Conservation (phyloP, 225 moss, liverwort and hornwort species). For the Pseudoscleropodium purum region DNA sequence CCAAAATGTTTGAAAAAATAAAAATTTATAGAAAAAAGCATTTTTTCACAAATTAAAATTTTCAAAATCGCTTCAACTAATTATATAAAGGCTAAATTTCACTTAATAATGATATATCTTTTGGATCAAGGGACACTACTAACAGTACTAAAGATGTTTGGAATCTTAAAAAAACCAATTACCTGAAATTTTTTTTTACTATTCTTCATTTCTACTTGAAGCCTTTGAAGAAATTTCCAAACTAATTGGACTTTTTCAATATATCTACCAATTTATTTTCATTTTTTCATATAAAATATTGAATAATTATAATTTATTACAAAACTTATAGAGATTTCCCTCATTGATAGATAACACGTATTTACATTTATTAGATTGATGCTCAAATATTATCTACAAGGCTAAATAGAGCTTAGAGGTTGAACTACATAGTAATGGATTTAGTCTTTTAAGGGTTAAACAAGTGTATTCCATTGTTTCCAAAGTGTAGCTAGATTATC, state of each 20-base stretch:
- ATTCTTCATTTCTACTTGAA: background rate
- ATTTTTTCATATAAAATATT: background rate
- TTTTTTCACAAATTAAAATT: background rate
- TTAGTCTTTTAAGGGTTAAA: accelerated
- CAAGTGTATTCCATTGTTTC: background rate
- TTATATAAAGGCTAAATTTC: background rate
- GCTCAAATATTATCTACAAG: background rate
- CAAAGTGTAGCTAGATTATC: background rate
- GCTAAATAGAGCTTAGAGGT: background rate
- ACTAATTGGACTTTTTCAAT: background rate
- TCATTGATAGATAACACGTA: background rate
- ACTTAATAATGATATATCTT: background rate
- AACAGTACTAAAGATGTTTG: accelerated
- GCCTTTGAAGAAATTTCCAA: background rate
- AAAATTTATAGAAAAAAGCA: background rate
- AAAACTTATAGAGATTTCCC: background rate
- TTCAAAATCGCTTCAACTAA: background rate
- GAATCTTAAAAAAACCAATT: background rate
- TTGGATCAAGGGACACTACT: accelerated
- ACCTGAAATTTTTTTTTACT: background rate
- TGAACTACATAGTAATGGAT: background rate
- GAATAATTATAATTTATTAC: background rate
- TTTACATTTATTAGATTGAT: background rate
- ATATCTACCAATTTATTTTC: background rate
- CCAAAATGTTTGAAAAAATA: no score